A percentile compares a stretch with the other conserved stretches of the same genome.
These are phyloP conservation scores for Gloeopeniophorella convolvens DNA, from an alignment of 768 basidiomycete species.

Conservation along the genomic window DNA sequence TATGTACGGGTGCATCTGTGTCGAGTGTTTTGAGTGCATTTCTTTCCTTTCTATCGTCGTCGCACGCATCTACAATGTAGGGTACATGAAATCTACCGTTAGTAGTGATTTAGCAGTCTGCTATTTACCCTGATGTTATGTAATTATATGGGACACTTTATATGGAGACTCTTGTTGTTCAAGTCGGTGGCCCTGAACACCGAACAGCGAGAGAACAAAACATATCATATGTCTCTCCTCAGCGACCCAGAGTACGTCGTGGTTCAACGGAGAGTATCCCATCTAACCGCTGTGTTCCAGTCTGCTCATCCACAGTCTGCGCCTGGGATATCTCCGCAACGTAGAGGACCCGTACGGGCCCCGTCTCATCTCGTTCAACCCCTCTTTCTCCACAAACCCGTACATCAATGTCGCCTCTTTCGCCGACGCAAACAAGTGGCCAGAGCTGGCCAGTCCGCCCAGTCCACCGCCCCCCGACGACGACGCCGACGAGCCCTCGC, in stretches of 20 bases:
- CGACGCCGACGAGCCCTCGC: conserved; percentile 43
- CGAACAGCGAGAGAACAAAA: too few relatives aligned
- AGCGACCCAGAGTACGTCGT: conserved; percentile 20
- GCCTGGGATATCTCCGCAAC: conserved; percentile 81
- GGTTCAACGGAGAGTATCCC: background rate
- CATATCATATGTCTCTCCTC: conserved; percentile 20
- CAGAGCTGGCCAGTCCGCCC: conserved; percentile 66
- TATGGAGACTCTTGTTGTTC: too few relatives aligned
- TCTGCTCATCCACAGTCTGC: conserved; percentile 77
- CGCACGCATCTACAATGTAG: too few relatives aligned
- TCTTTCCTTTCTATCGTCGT: too few relatives aligned
- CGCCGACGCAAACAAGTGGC: conserved; percentile 76
- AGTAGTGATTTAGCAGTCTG: too few relatives aligned
- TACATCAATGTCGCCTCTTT: conserved; percentile 77
- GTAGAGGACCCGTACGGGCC: conserved; percentile 83
- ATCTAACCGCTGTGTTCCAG: conserved; percentile 27
- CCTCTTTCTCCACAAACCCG: conserved; percentile 71
- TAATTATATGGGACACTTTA: too few relatives aligned
- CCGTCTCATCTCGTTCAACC: conserved; percentile 74
- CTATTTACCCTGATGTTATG: too few relatives aligned
- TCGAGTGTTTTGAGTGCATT: too few relatives aligned
- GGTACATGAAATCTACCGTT: too few relatives aligned
- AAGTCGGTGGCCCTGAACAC: too few relatives aligned
- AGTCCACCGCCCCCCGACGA: conserved; percentile 72
- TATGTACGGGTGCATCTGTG: too few relatives aligned